Evolutionary conservation across 2,329 filamentous ascomycete species (phyloP).

Genomic region (Fusarium sp.): DNA sequence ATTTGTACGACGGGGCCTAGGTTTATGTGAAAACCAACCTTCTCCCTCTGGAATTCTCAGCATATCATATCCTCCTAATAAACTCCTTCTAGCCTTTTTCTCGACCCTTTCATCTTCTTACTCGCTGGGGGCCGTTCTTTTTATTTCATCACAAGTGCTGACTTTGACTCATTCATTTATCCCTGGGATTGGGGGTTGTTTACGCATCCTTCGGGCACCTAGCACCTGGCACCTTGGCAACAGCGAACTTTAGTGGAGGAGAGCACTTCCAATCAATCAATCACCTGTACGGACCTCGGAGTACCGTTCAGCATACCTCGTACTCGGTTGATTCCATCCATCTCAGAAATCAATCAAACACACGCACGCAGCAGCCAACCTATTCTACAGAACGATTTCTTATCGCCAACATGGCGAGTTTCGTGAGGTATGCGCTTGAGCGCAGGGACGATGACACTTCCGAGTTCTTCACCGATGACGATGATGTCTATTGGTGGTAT

Average conservation of each 20-base stretch:
- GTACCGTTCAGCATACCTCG: constrained; percentile 6
- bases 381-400: not conserved
- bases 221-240: constrained; percentile 11
- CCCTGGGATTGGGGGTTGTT: constrained; percentile 23
- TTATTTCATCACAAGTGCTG: constrained; percentile 9
- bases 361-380: not conserved
- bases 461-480: constrained; percentile 16
- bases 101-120: not conserved
- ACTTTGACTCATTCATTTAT: constrained; percentile 2
- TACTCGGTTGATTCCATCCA: not conserved
- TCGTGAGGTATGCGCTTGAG: constrained; percentile 26
- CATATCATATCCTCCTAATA: not conserved
- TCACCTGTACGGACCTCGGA: not conserved
- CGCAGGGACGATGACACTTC: constrained; percentile 24
- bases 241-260: constrained; percentile 4
- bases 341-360: constrained; percentile 18
- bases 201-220: constrained; percentile 9
- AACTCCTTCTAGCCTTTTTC: not conserved
- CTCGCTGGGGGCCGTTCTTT: constrained; percentile 13
- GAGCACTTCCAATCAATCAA: not conserved
- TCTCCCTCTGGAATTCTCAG: not conserved
- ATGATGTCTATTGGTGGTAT: constrained; percentile 44
- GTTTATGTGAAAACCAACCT: not conserved
- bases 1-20: constrained; percentile 10
- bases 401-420: constrained; percentile 29